Evolutionary conservation across 768 basidiomycete genomes (phyloP), one percentile per base, ranked within the genome.

Genomic region (Mycena filopes): DNA sequence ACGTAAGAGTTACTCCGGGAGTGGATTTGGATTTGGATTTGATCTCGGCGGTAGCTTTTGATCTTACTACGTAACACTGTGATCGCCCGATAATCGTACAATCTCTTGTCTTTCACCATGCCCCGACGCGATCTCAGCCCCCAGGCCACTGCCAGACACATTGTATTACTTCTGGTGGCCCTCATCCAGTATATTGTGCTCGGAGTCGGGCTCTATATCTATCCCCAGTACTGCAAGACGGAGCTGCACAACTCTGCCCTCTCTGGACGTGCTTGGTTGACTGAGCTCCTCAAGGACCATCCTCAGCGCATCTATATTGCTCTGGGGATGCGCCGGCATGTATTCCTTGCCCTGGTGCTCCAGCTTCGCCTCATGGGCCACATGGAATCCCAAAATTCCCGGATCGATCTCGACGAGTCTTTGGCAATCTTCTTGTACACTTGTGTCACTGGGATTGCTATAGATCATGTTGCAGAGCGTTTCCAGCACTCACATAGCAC

Each of bases 381-480:
- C 31, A 46, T 49, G 31, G 48, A 56, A 26, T 68, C 55, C 0
- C 26, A 57, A 18, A 10, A 51, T 40, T 31, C 58, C n/a, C 43
- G 36, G 12, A 62, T 75, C 28, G 43, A 26, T 4, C 60, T 75
- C 6, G 69, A 76, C 38, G 74, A 77, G 60, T 69, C 73, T 41
- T 21, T 74, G 36, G 73, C 75, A 13, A 77, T 75, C 33, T 76
- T 77, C 50, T 54, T 77, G 20, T 74, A 77, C 61, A 65, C 60
- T n/a, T 70, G 62, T 31, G 68, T 74, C 18, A 77, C 71, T n/a
- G 73, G 72, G 3, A 36, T 75, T 18, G 49, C 71, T 10, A 68
- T 70, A 53, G 46, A 72, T 3, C 72, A 76, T 58, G 59, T 77
- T 55, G 71, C 60, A 23, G 74, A 79, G 48, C 60, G 69, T 3